Evolutionary conservation across 139 green algal genomes (phyloP).

Genomic region (Coelastrella sp.): DNA sequence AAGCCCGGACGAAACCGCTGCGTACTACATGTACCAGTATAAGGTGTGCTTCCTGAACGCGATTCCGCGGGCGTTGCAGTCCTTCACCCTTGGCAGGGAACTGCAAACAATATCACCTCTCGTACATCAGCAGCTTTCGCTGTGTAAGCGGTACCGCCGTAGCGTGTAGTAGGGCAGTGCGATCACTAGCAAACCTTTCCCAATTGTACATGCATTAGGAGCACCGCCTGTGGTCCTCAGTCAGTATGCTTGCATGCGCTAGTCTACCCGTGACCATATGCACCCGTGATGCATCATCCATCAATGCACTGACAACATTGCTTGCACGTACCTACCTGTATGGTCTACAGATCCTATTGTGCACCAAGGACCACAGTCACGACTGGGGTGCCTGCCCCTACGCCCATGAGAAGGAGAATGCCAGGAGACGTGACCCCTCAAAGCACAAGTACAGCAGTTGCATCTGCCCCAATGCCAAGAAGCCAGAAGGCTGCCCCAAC

Average conservation of each 20-base stretch:
- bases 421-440: constrained; percentile 89
- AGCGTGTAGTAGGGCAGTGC: too few relatives aligned
- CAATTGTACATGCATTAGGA: too few relatives aligned
- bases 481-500: constrained; percentile 70
- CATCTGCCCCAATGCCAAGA: constrained; percentile 95
- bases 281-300: too few relatives aligned
- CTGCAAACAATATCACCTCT: neutral
- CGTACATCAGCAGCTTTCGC: too few relatives aligned
- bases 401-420: constrained; percentile 96
- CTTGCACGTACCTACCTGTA: neutral
- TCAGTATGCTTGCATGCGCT: too few relatives aligned
- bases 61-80: too few relatives aligned
- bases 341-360: constrained; percentile 3
- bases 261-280: too few relatives aligned
- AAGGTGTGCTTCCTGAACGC: neutral
- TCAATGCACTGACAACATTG: neutral
- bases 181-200: too few relatives aligned
- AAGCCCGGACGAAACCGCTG: neutral
- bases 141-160: too few relatives aligned
- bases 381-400: constrained; percentile 94
- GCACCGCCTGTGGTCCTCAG: too few relatives aligned
- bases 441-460: constrained; percentile 88
- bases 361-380: constrained; percentile 28
- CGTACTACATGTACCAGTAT: constrained; percentile 13
- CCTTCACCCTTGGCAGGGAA: neutral